These are phyloP conservation scores for Salvia rosmarinus DNA, from an alignment of 257 asterid species.

Conservation along the genomic window DNA sequence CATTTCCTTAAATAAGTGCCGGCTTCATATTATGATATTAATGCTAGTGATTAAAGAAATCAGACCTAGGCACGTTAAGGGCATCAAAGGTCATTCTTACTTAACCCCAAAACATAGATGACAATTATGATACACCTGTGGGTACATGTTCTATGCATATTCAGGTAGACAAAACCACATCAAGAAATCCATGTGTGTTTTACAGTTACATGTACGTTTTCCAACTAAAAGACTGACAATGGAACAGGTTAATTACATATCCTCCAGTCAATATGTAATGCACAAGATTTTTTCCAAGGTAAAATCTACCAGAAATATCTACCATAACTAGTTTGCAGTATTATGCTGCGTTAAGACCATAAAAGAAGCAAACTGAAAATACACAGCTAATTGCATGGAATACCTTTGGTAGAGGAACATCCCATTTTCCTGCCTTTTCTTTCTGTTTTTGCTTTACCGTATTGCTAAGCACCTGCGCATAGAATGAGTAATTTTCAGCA, in stretches of 20 bases:
- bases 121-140: background rate
- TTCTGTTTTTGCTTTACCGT: slow-evolving; percentile 94
- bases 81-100: background rate
- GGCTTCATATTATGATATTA: too few species aligned
- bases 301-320: background rate
- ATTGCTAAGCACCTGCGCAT: slow-evolving; percentile 79
- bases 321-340: background rate
- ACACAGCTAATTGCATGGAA: background rate
- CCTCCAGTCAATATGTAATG: background rate
- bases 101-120: background rate
- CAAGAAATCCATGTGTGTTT: background rate
- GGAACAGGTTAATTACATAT: background rate
- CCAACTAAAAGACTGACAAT: background rate
- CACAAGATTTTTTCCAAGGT: background rate
- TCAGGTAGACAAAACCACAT: background rate
- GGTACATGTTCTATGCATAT: background rate
- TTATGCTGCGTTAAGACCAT: too few species aligned
- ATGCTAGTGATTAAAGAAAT: too few species aligned
- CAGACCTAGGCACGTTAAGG: background rate
- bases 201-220: background rate
- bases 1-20: too few species aligned
- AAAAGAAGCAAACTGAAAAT: slow-evolving; percentile 12
- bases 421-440: slow-evolving; percentile 99
- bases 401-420: slow-evolving; percentile 98
- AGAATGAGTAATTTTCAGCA: slow-evolving; percentile 21